phyloP scores from a whole-genome alignment of 768 basidiomycete species.

The Suillus spraguei region DNA sequence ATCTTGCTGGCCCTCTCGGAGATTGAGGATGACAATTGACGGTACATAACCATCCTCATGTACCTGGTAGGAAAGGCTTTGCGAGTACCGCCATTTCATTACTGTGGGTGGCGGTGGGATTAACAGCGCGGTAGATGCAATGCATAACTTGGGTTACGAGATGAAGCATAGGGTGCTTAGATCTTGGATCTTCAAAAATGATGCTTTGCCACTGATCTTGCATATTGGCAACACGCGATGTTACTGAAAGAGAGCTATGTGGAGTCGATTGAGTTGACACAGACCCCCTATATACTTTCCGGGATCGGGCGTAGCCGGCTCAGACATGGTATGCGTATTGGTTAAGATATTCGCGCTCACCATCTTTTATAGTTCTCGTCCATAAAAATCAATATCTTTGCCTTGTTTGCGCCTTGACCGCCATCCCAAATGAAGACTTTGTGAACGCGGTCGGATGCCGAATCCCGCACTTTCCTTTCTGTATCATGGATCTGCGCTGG shows the following conservation, averaged over 20 bases:
- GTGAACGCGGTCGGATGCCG: neutral
- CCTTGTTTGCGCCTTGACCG: neutral
- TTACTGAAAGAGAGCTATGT: neutral
- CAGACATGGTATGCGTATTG: neutral
- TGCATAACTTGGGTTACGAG: neutral
- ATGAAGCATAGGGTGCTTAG: conserved; percentile 10
- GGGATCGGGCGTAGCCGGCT: neutral
- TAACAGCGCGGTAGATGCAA: neutral
- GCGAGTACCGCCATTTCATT: conserved; percentile 1
- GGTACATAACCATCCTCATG: neutral
- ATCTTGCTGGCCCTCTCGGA: conserved; percentile 1
- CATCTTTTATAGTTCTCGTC: neutral
- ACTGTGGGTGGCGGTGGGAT: neutral
- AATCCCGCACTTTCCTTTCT: neutral
- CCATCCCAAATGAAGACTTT: neutral
- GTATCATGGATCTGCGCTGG: neutral
- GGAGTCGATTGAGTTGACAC: neutral
- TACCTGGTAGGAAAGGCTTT: conserved; percentile 9
- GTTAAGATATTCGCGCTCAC: neutral
- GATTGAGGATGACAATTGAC: conserved; percentile 12
- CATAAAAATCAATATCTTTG: neutral
- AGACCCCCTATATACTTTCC: neutral
- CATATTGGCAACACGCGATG: neutral
- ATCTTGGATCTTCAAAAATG: conserved; percentile 17
- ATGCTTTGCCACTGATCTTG: conserved; percentile 22